Evolutionary conservation across 2,329 filamentous ascomycete species (phyloP).

Genomic region (Colletotrichum simmondsii): DNA sequence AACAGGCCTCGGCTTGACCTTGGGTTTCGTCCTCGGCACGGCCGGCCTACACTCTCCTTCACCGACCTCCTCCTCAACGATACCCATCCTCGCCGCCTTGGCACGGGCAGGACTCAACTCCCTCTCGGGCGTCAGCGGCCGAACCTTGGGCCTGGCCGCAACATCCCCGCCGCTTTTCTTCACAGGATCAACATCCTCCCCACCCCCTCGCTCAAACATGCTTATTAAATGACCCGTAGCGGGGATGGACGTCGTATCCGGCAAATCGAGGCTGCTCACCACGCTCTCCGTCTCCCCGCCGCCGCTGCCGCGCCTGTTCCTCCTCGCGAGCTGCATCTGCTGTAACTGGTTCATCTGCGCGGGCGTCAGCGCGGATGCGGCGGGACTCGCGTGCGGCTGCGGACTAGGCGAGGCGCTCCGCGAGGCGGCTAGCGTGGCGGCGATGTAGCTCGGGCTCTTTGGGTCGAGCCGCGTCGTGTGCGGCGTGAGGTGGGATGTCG

Average conservation of each 20-base stretch:
- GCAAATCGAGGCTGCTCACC: slow-evolving; percentile 47
- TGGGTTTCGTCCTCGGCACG: slow-evolving; percentile 40
- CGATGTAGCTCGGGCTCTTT: slow-evolving; percentile 70
- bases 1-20: slow-evolving; percentile 37
- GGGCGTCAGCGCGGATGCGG: slow-evolving; percentile 15
- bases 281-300: slow-evolving; percentile 41
- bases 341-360: slow-evolving; percentile 30
- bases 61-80: slow-evolving; percentile 1
- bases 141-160: slow-evolving; percentile 37
- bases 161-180: slow-evolving; percentile 43
- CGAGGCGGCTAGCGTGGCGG: slow-evolving; percentile 63
- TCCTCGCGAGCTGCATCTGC: slow-evolving; percentile 22
- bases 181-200: slow-evolving; percentile 42
- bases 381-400: slow-evolving; percentile 25
- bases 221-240: slow-evolving; percentile 74
- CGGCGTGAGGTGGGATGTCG: slow-evolving; percentile 32
- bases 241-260: slow-evolving; percentile 68
- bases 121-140: slow-evolving; percentile 46
- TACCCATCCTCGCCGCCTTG: slow-evolving; percentile 19
- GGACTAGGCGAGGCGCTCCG: slow-evolving; percentile 35
- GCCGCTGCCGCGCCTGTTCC: slow-evolving; percentile 43
- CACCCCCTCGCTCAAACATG: slow-evolving; percentile 68
- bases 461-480: slow-evolving; percentile 44
- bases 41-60: not conserved
- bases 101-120: slow-evolving; percentile 38